These are phyloP conservation scores for Xylariaceae sp. DNA, from an alignment of 2,329 filamentous ascomycete species.

Conservation along the genomic window DNA sequence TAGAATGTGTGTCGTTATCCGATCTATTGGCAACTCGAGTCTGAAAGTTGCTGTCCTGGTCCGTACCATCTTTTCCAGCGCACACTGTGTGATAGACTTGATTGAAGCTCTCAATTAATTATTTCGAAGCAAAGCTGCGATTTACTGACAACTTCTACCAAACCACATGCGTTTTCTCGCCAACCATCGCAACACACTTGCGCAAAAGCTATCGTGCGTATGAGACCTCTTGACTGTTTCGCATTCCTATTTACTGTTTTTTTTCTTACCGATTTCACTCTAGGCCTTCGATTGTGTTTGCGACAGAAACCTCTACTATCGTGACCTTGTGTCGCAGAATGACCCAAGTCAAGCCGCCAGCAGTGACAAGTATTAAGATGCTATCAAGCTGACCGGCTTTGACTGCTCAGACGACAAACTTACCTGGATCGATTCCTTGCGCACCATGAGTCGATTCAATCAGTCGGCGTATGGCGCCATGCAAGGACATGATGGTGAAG, in stretches of 20 bases:
- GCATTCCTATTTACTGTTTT: background rate
- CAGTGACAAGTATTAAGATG: background rate
- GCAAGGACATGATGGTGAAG: conserved; percentile 25
- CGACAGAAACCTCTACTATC: background rate
- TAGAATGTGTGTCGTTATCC: no score
- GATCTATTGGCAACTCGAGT: no score
- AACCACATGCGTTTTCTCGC: no score
- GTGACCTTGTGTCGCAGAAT: background rate
- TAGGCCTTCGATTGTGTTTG: background rate
- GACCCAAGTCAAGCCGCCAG: background rate
- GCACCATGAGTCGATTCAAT: conserved; percentile 22
- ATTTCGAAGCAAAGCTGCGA: no score
- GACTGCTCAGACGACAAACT: background rate
- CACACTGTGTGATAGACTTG: no score
- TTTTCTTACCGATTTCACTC: background rate
- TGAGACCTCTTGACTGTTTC: background rate
- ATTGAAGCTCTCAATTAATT: no score
- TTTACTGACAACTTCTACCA: no score
- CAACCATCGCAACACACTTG: background rate
- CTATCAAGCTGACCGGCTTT: background rate
- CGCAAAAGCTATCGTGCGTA: background rate
- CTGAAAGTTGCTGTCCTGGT: no score
- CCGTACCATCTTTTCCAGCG: no score
- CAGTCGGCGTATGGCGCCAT: conserved; percentile 26
- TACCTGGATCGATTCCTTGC: background rate